Evolutionary conservation across 2,329 filamentous ascomycete genomes (phyloP), one percentile per base, ranked within the genome.

Genomic region (Pseudopithomyces maydicus): DNA sequence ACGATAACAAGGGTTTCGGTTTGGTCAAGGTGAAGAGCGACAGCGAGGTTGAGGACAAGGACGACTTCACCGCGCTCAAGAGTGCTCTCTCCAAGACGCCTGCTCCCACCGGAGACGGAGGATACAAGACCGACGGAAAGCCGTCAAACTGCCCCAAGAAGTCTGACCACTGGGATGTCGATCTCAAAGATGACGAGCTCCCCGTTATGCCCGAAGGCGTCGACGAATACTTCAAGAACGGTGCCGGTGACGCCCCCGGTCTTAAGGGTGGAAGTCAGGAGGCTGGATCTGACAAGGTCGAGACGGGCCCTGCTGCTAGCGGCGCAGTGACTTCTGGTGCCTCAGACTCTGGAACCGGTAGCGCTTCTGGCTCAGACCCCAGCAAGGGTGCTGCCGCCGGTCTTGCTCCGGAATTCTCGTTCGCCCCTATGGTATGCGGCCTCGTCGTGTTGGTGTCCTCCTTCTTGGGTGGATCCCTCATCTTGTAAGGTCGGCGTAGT

Each of bases 1-100:
- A 66, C 8, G 83, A 88, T 44, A 98, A 88, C 77, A 64, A 19
- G 22, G 43, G 43, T 15, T 58, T 52, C 23, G 93, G 93, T 63
- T 88, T 96, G 57, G 92, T 93, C 72, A 79, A 85, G 56, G 81
- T 95, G 70, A 71, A 77, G 45, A 84, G 82, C 61, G 68, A 77
- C 72, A 77, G 19, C 29, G n/a, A 76, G 26, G 83, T 90, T 56
- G 79, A 79, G 32, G 84, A 89, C 62, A 78, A 82, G 33, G 61
- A 76, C 39, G 90, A 94, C 70, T 96, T 88, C 77, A 74, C 78
- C 45, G 78, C 80, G 48, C 80, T 88, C 55, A 80, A 83, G 77
- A 67, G 68, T 10, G 82, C 82, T 32, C 81, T 84, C 65, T 60
- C 73, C 1, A 78, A 79, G 59, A 84, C 82, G 63, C 69, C 77